These are phyloP conservation scores for Perilla frutescens DNA, from an alignment of 257 asterid genomes.

Conservation along the genomic window DNA sequence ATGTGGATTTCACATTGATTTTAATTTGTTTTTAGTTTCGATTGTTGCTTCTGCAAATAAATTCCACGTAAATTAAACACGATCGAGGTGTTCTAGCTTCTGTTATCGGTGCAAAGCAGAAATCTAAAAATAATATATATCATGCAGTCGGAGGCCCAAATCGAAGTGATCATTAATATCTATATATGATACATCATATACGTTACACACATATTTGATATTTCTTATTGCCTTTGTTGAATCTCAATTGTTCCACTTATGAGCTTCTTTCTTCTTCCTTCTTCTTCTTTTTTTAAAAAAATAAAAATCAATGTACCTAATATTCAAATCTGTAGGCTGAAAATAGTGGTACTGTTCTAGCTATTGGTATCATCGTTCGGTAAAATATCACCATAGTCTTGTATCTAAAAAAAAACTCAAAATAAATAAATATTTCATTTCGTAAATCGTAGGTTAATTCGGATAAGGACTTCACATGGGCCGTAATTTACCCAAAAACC, in stretches of 20 bases:
- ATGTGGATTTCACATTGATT: neutral
- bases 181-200: too few species aligned
- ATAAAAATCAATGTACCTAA: too few species aligned
- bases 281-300: too few species aligned
- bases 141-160: neutral
- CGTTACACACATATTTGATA: too few species aligned
- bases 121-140: neutral
- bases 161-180: neutral
- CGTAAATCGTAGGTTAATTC: constrained; percentile 25
- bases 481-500: neutral
- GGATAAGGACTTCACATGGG: constrained; percentile 32
- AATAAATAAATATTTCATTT: neutral
- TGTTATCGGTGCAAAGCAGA: too few species aligned
- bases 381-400: neutral
- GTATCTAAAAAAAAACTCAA: too few species aligned
- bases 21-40: too few species aligned
- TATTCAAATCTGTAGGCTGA: constrained; percentile 20
- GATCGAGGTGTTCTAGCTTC: too few species aligned
- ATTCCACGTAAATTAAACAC: too few species aligned
- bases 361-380: constrained; percentile 29
- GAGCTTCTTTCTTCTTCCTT: too few species aligned
- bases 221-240: constrained; percentile 1
- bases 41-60: too few species aligned
- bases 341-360: neutral
- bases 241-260: neutral